Evolutionary conservation across 2,329 filamentous ascomycete genomes (phyloP).

Genomic region (Dactylellina cionopaga): DNA sequence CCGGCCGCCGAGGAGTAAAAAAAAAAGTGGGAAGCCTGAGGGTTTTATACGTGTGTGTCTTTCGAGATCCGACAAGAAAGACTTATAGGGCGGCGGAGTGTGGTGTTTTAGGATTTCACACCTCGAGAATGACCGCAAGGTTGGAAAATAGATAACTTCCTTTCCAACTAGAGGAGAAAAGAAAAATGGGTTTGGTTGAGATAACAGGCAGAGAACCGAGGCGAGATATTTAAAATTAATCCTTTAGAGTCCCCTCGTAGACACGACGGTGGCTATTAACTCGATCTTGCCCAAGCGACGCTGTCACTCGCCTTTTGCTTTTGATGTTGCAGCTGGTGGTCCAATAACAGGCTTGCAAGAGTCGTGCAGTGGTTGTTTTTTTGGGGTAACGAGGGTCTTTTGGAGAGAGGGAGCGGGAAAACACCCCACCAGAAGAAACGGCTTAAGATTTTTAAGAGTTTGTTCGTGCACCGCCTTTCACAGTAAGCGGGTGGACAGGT

Average conservation of each 20-base stretch:
- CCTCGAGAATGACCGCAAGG: constrained; percentile 2
- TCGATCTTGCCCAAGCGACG: constrained; percentile 27
- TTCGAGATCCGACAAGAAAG: constrained; percentile 14
- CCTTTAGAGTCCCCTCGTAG: constrained; percentile 43
- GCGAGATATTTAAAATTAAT: constrained; percentile 33
- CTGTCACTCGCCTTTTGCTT: constrained; percentile 27
- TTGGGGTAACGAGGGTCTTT: neutral
- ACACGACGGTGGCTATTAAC: constrained; percentile 34
- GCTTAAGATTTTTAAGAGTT: constrained; percentile 27
- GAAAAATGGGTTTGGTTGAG: neutral
- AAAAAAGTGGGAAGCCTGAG: constrained; percentile 20
- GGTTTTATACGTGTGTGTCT: constrained; percentile 21
- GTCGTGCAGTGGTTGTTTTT: constrained; percentile 9
- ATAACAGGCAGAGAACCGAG: neutral
- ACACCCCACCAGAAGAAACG: constrained; percentile 42
- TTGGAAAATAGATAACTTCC: constrained; percentile 2
- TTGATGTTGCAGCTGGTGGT: constrained; percentile 4
- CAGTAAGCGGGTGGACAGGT: too few relatives aligned
- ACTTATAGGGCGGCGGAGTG: constrained; percentile 29
- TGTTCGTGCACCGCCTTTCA: constrained; percentile 12
- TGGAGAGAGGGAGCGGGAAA: neutral
- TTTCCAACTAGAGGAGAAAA: constrained; percentile 4
- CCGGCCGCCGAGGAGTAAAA: too few relatives aligned
- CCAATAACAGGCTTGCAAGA: constrained; percentile 14
- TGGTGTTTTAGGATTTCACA: constrained; percentile 44